Conservation (phyloP, 768 basidiomycete genomes). For the Agrocybe praecox region DNA sequence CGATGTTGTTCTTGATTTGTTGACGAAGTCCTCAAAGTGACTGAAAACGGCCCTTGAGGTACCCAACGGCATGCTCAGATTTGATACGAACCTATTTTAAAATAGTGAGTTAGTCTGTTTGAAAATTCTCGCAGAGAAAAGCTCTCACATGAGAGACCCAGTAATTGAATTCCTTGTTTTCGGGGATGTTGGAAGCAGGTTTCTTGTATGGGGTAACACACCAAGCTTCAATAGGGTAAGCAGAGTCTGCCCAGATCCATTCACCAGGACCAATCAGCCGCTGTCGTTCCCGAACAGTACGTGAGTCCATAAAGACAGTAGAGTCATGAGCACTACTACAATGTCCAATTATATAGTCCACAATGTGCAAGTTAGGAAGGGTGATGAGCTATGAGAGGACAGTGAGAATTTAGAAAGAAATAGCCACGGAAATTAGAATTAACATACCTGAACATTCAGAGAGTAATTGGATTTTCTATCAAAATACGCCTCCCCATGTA, state of each 20-base stretch:
- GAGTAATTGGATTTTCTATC: constrained; percentile 29
- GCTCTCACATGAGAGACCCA: too few species aligned
- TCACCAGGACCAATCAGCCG: constrained; percentile 4
- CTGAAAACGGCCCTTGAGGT: too few species aligned
- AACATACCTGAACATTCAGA: constrained; percentile 33
- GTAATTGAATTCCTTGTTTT: too few species aligned
- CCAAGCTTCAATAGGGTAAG: too few species aligned
- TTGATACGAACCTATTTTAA: too few species aligned
- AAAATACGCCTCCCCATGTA: constrained; percentile 36
- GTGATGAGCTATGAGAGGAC: constrained; percentile 19
- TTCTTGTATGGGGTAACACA: too few species aligned
- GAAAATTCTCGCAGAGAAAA: too few species aligned
- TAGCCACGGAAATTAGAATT: neutral
- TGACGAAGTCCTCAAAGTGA: too few species aligned
- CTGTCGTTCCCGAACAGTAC: neutral
- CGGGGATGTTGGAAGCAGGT: too few species aligned
- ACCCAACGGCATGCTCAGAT: too few species aligned
- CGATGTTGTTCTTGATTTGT: too few species aligned
- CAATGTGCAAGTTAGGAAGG: constrained; percentile 26
- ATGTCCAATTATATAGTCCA: constrained; percentile 28
- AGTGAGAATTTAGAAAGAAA: neutral
- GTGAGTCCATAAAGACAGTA: constrained; percentile 10
- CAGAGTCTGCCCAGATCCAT: constrained; percentile 3
- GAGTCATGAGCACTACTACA: constrained; percentile 30
- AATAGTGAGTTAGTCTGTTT: too few species aligned